phyloP scores from a whole-genome alignment of 1,284 basidiomycete genomes.

The Sporisorium sorghi region DNA sequence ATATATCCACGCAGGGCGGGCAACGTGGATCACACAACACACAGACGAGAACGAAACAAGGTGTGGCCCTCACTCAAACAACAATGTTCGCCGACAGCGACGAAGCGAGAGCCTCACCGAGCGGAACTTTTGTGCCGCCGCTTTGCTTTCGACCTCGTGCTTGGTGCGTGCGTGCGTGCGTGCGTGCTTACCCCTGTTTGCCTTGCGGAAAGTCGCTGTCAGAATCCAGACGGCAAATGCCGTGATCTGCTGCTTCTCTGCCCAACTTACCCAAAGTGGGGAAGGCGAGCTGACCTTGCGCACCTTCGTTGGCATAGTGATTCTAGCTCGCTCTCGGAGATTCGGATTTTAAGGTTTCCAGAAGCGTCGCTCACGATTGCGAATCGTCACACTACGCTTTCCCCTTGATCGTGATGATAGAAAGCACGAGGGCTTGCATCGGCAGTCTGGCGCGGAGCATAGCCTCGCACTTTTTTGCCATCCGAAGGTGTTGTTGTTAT shows the following conservation, averaged over 20 bases:
- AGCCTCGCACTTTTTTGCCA: background rate
- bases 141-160: background rate
- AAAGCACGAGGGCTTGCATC: background rate
- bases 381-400: too few species aligned
- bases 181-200: too few species aligned
- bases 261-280: conserved; percentile 8
- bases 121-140: background rate
- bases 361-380: too few species aligned
- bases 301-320: too few species aligned
- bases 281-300: too few species aligned
- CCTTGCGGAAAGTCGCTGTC: conserved; percentile 2
- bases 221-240: conserved; percentile 12
- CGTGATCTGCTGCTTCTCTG: conserved; percentile 8
- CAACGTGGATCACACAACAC: too few species aligned
- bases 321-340: background rate
- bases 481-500: background rate
- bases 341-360: background rate
- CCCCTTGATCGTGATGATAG: too few species aligned
- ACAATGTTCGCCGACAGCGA: too few species aligned
- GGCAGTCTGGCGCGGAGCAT: background rate
- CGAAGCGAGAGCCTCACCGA: background rate
- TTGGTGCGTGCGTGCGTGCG: background rate
- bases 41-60: too few species aligned
- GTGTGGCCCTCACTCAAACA: too few species aligned
- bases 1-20: too few species aligned